These are phyloP conservation scores for Tricholoma flavovirens DNA, from an alignment of 768 basidiomycete species.

Conservation along the genomic window DNA sequence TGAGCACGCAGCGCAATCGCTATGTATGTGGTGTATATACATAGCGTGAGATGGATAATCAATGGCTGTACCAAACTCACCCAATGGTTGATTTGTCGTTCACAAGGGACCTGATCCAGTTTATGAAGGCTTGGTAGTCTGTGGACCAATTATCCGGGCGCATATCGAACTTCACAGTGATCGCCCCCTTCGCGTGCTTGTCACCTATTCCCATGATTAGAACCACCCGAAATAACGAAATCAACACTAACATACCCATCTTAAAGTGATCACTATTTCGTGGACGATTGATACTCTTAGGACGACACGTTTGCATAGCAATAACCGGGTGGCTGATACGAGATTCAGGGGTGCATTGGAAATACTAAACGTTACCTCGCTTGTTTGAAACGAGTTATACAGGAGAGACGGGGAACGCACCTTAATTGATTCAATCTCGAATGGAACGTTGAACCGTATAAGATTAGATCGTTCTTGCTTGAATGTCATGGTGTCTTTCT, in stretches of 20 bases:
- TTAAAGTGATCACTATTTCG: background rate
- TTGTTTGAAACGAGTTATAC: background rate
- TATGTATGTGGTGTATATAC: background rate
- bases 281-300: too few species aligned
- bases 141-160: background rate
- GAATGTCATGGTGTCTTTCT: conserved; percentile 2
- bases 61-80: conserved; percentile 1
- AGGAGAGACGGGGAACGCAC: conserved; percentile 2
- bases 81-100: background rate
- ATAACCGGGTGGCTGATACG: background rate
- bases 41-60: background rate
- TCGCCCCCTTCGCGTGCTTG: conserved; percentile 10
- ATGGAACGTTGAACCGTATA: background rate
- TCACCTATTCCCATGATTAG: conserved; percentile 5
- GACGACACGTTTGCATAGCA: background rate
- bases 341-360: background rate
- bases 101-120: conserved; percentile 7
- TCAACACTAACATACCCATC: background rate
- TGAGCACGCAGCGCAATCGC: background rate
- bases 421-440: conserved; percentile 1
- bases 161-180: conserved; percentile 16
- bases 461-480: background rate
- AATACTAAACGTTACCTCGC: background rate
- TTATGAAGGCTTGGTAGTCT: conserved; percentile 1
- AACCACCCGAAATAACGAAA: background rate